These are phyloP conservation scores for Pelargonium australe DNA, from an alignment of 441 rosid species.

Conservation along the genomic window DNA sequence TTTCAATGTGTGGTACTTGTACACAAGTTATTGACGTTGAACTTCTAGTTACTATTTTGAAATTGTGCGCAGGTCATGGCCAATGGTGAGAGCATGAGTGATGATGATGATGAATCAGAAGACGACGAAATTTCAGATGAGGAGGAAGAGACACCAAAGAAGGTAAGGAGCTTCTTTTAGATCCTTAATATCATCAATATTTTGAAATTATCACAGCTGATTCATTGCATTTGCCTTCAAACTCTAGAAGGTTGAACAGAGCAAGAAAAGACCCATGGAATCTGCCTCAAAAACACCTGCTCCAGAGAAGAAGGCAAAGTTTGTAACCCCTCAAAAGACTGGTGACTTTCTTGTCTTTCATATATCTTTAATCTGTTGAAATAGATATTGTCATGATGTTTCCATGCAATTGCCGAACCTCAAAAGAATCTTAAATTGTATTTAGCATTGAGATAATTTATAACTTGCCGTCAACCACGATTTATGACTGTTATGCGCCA, in stretches of 20 bases:
- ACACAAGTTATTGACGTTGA: background rate
- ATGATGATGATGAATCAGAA: slow-evolving; percentile 27
- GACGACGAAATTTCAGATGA: slow-evolving; percentile 25
- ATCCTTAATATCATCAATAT: background rate
- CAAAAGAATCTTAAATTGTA: background rate
- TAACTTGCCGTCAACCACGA: background rate
- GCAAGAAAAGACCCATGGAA: slow-evolving; percentile 63
- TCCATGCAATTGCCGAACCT: background rate
- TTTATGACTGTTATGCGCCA: background rate
- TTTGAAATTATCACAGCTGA: background rate
- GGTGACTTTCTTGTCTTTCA: slow-evolving; percentile 30
- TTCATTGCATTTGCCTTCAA: slow-evolving; percentile 5
- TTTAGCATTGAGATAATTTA: background rate
- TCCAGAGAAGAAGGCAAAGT: slow-evolving; percentile 58
- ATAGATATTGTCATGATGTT: background rate
- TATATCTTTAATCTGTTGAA: background rate
- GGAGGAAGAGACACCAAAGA: slow-evolving; percentile 36
- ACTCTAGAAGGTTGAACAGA: slow-evolving; percentile 34
- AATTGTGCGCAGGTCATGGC: slow-evolving; percentile 21
- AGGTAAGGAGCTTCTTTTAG: slow-evolving; percentile 25
- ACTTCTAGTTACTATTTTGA: background rate
- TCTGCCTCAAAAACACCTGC: slow-evolving; percentile 35
- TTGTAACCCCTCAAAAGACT: slow-evolving; percentile 55
- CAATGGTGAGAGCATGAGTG: slow-evolving; percentile 27
- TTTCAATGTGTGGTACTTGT: too few relatives aligned